Evolutionary conservation across 2,329 filamentous ascomycete genomes (phyloP).

Genomic region (Venturia pyrina): DNA sequence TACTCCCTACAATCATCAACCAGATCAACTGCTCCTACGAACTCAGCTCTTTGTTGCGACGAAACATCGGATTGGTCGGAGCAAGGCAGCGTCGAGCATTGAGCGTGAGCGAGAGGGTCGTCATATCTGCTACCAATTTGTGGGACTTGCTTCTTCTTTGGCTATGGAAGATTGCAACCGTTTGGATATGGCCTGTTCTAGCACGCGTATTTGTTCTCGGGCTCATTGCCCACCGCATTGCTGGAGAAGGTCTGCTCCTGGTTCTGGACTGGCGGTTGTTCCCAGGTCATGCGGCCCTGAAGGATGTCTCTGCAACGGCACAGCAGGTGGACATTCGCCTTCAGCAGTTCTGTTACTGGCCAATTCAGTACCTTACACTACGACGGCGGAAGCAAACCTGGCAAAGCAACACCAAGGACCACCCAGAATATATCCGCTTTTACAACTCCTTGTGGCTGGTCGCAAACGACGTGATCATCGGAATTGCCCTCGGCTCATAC

Average conservation of each 20-base stretch:
- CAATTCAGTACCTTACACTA: constrained; percentile 86
- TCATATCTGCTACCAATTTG: constrained; percentile 82
- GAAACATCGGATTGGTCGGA: constrained; percentile 78
- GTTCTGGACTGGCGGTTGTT: constrained; percentile 77
- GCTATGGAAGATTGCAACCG: constrained; percentile 59
- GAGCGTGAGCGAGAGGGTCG: constrained; percentile 89
- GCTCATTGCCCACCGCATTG: constrained; percentile 68
- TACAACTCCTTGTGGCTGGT: constrained; percentile 99
- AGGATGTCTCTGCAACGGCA: constrained; percentile 91
- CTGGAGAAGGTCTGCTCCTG: constrained; percentile 67
- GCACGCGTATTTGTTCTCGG: constrained; percentile 62
- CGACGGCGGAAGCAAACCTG: constrained; percentile 84
- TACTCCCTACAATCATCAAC: constrained; percentile 71
- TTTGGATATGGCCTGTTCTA: constrained; percentile 70
- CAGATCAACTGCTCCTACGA: constrained; percentile 97
- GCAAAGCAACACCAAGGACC: constrained; percentile 89
- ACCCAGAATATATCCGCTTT: constrained; percentile 97
- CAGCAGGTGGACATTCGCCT: constrained; percentile 96
- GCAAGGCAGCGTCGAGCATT: constrained; percentile 71
- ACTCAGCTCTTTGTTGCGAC: constrained; percentile 73
- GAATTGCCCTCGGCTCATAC: constrained; percentile 90
- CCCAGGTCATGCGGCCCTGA: constrained; percentile 72
- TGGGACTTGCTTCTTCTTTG: constrained; percentile 63
- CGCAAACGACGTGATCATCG: constrained; percentile 96
- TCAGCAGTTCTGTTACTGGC: constrained; percentile 98